These are phyloP conservation scores for Salvia hispanica DNA, from an alignment of 257 asterid species.

Conservation along the genomic window DNA sequence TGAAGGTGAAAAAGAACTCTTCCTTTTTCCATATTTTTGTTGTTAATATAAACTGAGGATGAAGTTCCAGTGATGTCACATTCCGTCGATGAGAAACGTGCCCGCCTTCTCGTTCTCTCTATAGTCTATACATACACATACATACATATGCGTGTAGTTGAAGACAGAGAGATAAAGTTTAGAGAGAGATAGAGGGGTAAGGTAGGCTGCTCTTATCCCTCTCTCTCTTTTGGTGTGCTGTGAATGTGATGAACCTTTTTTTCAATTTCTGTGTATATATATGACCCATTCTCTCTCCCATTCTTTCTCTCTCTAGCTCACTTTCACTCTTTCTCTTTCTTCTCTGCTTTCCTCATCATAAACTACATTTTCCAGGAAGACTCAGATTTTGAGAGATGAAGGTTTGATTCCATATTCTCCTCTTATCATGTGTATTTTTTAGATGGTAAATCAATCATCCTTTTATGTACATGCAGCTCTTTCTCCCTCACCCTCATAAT, in stretches of 20 bases:
- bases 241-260: not conserved
- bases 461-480: conserved; percentile 34
- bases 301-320: not conserved
- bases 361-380: conserved; percentile 6
- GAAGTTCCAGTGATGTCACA: conserved; percentile 32
- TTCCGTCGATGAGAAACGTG: conserved; percentile 36
- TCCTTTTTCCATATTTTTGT: not conserved
- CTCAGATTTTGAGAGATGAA: conserved; percentile 31
- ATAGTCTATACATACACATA: conserved; percentile 26
- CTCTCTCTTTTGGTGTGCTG: conserved; percentile 23
- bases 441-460: not conserved
- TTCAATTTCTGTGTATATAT: not conserved
- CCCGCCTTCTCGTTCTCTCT: conserved; percentile 34
- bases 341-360: not conserved
- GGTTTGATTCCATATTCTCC: conserved; percentile 48
- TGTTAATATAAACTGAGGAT: not conserved
- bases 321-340: not conserved
- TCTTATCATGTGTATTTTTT: not conserved
- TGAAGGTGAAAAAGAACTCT: not conserved
- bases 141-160: not conserved
- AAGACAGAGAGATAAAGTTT: not conserved
- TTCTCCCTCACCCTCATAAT: conserved; percentile 13
- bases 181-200: conserved; percentile 8
- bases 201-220: conserved; percentile 39
- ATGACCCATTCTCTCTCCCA: not conserved